Conservation (phyloP, 2,329 filamentous ascomycete species). For the Cladophialophora immunda region DNA sequence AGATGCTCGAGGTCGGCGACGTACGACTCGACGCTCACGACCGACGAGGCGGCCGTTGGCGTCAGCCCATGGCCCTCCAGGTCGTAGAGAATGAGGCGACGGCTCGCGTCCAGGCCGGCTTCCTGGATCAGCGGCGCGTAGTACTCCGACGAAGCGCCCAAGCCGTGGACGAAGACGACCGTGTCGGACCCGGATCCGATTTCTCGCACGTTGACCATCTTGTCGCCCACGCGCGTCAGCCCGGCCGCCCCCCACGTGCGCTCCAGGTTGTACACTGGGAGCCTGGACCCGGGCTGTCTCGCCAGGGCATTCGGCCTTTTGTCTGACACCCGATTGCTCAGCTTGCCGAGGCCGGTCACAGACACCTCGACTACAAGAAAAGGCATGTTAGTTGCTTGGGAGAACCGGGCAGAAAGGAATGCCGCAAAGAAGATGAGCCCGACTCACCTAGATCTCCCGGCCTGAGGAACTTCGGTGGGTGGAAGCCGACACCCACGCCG, state of each 20-base stretch:
- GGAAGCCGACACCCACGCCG: slow-evolving; percentile 54
- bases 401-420: slow-evolving; percentile 35
- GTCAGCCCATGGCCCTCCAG: slow-evolving; percentile 65
- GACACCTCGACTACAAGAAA: not conserved
- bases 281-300: slow-evolving; percentile 47
- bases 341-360: not conserved
- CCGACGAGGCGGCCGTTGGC: slow-evolving; percentile 57
- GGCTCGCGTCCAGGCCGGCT: slow-evolving; percentile 48
- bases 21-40: slow-evolving; percentile 54
- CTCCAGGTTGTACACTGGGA: slow-evolving; percentile 17
- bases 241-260: slow-evolving; percentile 10
- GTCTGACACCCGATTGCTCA: slow-evolving; percentile 2
- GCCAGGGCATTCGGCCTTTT: too few species aligned
- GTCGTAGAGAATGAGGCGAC: slow-evolving; percentile 37
- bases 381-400: not conserved
- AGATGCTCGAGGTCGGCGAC: slow-evolving; percentile 54
- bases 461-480: slow-evolving; percentile 49
- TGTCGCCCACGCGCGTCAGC: not conserved
- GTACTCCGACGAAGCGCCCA: slow-evolving; percentile 57
- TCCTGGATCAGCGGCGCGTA: slow-evolving; percentile 56
- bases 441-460: slow-evolving; percentile 46
- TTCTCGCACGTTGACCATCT: not conserved
- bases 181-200: slow-evolving; percentile 5
- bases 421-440: slow-evolving; percentile 41
- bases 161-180: slow-evolving; percentile 64